Evolutionary conservation across 2,329 filamentous ascomycete genomes (phyloP), one percentile per base, ranked within the genome.

Genomic region (Sclerotiophoma versabilis): DNA sequence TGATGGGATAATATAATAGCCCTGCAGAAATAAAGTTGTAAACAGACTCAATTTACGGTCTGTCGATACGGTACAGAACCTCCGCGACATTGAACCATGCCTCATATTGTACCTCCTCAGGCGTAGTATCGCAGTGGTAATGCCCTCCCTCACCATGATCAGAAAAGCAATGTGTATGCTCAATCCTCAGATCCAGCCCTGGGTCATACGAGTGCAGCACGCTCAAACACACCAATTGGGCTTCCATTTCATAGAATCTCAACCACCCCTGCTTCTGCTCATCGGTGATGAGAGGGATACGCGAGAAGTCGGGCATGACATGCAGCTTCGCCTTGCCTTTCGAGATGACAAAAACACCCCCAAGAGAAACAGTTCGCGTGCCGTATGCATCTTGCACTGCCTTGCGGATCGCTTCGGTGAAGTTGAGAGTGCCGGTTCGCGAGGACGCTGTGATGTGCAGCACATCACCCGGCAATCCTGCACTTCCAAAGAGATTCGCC

Each of bases 161-260:
- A 5, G 77, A 75, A 47, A 79, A 80, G 19, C 74, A 76, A 65
- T 82, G 80, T 4, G 79, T 80, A 58, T 82, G 79, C 58, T 82
- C 80, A 63, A 80, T 77, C 23, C 79, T 65, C 43, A 81, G 54
- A 0, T 67, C 74, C 55, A 80, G 57, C 7, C 62, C 73, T 0
- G 75, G 75, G 51, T 81, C 76, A 8, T 74, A 71, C 12, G 77
- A 62, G 45, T 62, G 60, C 43, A 62, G 20, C 6, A 62, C 60
- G 27, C 49, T 53, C 30, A 62, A 33, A 41, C 60, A 60, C n/a
- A 62, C 51, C 20, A 62, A 22, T 0, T 57, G 60, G 12, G 47
- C 54, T n/a, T 54, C 46, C 42, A 58, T 57, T 5, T 60, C 54
- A 22, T 62, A 59, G n/a, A 56, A 62, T 11, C 34, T 56, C 38